A percentile compares a stretch with the other conserved stretches of the same genome.
Evolutionary conservation across 805 yeast genomes (phyloP).

Genomic region (Priceomyces castillae): DNA sequence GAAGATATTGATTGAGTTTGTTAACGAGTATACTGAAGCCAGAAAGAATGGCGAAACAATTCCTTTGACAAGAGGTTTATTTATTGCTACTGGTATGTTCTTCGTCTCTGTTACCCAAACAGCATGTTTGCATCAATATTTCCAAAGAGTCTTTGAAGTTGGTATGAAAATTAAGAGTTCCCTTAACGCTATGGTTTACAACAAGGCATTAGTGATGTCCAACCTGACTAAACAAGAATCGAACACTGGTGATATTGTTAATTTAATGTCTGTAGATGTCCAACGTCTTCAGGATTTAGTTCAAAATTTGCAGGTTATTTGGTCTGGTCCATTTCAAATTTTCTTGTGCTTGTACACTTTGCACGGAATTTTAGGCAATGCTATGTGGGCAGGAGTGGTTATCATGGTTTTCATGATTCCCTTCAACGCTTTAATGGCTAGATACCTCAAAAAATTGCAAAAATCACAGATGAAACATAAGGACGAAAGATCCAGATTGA

Average conservation of each 20-base stretch:
- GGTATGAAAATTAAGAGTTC: constrained; percentile 77
- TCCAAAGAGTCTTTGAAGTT: constrained; percentile 67
- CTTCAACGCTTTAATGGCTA: constrained; percentile 66
- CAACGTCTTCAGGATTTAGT: constrained; percentile 83
- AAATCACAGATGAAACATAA: constrained; percentile 84
- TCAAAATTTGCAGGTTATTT: constrained; percentile 72
- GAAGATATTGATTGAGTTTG: constrained; percentile 28
- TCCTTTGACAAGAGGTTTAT: constrained; percentile 71
- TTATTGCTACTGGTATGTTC: constrained; percentile 77
- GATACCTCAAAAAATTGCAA: constrained; percentile 68
- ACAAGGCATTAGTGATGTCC: constrained; percentile 65
- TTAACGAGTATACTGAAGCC: constrained; percentile 38
- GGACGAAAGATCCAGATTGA: constrained; percentile 87
- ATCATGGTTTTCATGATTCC: constrained; percentile 80
- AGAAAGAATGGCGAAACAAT: constrained; percentile 38
- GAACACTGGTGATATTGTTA: constrained; percentile 90
- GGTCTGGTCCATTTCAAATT: constrained; percentile 95
- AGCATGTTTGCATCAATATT: constrained; percentile 72
- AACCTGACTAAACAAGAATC: constrained; percentile 68
- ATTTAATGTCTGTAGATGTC: constrained; percentile 90
- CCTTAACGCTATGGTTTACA: constrained; percentile 62
- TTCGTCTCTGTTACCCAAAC: constrained; percentile 75
- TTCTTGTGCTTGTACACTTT: constrained; percentile 70
- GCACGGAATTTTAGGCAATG: constrained; percentile 69
- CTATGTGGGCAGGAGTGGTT: constrained; percentile 96